Base-by-base conservation (phyloP, 1,139 yeast species). In the Candida pseudoviswanathii region DNA sequence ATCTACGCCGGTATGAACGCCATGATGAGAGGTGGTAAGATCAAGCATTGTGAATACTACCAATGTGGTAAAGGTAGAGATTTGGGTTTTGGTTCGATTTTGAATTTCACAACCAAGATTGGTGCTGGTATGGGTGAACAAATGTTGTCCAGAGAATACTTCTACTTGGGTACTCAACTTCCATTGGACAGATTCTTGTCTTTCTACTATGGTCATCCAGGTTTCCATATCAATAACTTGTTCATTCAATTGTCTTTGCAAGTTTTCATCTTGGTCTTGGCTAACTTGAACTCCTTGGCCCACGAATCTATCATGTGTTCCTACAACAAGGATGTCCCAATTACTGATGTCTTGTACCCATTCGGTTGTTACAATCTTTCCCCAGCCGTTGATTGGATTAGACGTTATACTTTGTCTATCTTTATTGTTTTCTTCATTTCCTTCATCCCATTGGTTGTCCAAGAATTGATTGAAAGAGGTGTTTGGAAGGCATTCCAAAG, bases 391-490 rank as follows among this genome's bases (percentile, higher is more conserved):
- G 96, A 92, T 68, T 94, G 99, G 99, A 81, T 94, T 60, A 89
- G 96, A 81, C 96, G 97, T 79, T 94, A 94, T 73, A 91, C 97
- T 30, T 79, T 94, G 71, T 94, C 99, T 50, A 95, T 94, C 74
- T 94, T 94, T 84, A 95, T 94, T 77, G 99, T 94, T 61, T 95
- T 94, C 86, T 94, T 90, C 81, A 92, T 95, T 70, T 87, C 99
- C 41, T 94, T 94, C 70, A 84, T 94, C 66, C 99, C 99, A 51
- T 84, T 94, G 74, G 86, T 91, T 59, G 96, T 94, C 48, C 99
- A 94, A 76, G 99, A 94, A 73, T 80, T 95, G 74, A 89, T 92
- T 68, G 99, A 95, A 73, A 89, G 96, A 77, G 99, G 99, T 73
- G 78, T 91, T 54, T 94, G 97, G 97, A 88, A 90, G 69, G 96